These are phyloP conservation scores for Penicillium flavigenum DNA, from an alignment of 495 filamentous ascomycete species.

Conservation along the genomic window DNA sequence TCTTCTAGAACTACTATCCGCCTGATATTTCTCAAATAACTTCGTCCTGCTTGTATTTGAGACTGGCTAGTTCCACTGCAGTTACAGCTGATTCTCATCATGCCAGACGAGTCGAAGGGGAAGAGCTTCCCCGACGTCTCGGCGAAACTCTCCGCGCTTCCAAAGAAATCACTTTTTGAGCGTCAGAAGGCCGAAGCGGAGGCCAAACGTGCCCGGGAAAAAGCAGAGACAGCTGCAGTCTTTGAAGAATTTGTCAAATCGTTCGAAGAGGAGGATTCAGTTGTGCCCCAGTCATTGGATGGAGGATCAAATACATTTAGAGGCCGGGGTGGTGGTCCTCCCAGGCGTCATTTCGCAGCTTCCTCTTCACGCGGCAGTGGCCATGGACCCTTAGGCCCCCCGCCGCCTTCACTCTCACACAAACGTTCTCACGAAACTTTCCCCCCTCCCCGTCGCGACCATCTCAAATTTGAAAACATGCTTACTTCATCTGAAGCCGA, in stretches of 20 bases:
- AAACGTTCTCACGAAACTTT: slow-evolving; percentile 55
- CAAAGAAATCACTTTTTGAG: slow-evolving; percentile 89
- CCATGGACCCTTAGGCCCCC: slow-evolving; percentile 71
- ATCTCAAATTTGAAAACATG: background rate
- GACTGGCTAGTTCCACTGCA: slow-evolving; percentile 15
- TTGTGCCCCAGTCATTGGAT: slow-evolving; percentile 23
- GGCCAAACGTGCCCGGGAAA: slow-evolving; percentile 83
- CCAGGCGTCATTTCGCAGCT: slow-evolving; percentile 57
- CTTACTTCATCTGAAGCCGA: slow-evolving; percentile 45
- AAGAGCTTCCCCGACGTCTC: slow-evolving; percentile 80
- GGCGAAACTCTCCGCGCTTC: slow-evolving; percentile 76
- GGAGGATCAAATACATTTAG: slow-evolving; percentile 36
- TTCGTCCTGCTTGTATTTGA: background rate
- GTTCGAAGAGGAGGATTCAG: slow-evolving; percentile 70
- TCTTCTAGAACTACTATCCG: background rate
- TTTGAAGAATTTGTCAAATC: slow-evolving; percentile 89
- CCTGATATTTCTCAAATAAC: too few species aligned
- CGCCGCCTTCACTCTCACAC: slow-evolving; percentile 50
- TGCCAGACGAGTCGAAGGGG: slow-evolving; percentile 46
- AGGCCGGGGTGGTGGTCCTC: slow-evolving; percentile 39
- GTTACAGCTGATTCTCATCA: slow-evolving; percentile 28
- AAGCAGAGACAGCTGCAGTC: slow-evolving; percentile 85
- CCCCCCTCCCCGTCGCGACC: slow-evolving; percentile 33
- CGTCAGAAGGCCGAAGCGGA: slow-evolving; percentile 90
- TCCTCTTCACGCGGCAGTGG: slow-evolving; percentile 61